Percentiles rank a stretch among this genome's conserved stretches.
phyloP scores from a whole-genome alignment of 2,329 filamentous ascomycete genomes.

The Lachnellula cervina region DNA sequence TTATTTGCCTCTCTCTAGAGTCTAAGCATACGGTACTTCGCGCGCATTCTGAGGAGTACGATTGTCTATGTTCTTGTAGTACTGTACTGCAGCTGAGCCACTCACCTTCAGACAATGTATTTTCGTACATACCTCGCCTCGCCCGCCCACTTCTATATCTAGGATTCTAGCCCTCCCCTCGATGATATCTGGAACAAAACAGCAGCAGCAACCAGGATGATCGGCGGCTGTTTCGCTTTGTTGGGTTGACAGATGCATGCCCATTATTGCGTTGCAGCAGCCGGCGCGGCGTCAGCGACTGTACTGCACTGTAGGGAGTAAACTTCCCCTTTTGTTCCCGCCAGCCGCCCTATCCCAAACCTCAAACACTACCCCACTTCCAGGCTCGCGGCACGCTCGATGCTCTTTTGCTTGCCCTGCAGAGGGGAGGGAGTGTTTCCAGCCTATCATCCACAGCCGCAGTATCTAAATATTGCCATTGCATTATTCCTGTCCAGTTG shows the following conservation, averaged over 20 bases:
- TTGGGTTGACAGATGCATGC: background rate
- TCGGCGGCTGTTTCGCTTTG: background rate
- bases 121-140: background rate
- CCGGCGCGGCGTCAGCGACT: background rate
- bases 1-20: background rate
- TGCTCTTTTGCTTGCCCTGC: background rate
- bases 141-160: background rate
- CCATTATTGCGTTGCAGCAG: background rate
- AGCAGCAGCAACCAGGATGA: background rate
- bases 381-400: too few relatives aligned
- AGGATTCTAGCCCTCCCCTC: background rate
- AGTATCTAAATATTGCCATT: background rate
- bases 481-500: background rate
- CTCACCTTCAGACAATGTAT: background rate
- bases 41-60: background rate
- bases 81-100: background rate
- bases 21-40: background rate
- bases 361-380: background rate
- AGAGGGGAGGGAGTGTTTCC: background rate
- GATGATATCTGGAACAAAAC: background rate
- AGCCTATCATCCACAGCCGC: background rate
- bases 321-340: background rate
- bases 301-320: too few relatives aligned
- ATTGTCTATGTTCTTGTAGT: background rate
- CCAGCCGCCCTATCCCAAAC: background rate